Conservation (phyloP, 1,284 basidiomycete genomes). For the Ganoderma resinaceum region DNA sequence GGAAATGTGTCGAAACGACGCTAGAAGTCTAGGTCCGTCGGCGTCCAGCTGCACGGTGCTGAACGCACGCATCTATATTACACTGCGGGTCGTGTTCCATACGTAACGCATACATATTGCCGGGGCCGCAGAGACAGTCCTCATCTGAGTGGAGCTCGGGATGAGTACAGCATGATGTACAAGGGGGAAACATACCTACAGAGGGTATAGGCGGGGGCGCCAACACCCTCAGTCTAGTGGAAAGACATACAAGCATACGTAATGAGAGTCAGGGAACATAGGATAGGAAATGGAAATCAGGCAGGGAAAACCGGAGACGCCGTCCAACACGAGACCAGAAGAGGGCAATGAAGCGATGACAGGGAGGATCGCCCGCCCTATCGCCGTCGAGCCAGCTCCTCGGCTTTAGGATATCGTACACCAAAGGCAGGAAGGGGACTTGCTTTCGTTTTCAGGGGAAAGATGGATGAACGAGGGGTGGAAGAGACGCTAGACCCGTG, state of each 20-base stretch:
- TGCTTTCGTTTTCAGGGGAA: not conserved
- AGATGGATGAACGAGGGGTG: not conserved
- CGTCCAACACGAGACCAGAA: constrained; percentile 7
- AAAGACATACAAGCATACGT: constrained; percentile 18
- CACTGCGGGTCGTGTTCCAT: constrained; percentile 21
- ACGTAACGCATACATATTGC: constrained; percentile 29
- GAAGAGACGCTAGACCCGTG: constrained; percentile 9
- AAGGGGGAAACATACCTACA: constrained; percentile 17
- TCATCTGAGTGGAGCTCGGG: constrained; percentile 2
- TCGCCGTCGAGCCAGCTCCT: constrained; percentile 1
- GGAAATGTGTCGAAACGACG: not conserved
- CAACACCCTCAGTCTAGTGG: not conserved
- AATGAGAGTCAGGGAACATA: constrained; percentile 20
- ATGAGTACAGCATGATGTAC: constrained; percentile 19
- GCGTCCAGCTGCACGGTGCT: constrained; percentile 23
- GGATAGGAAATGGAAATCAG: constrained; percentile 12
- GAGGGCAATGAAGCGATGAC: constrained; percentile 3
- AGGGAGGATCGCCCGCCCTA: not conserved
- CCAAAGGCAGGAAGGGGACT: not conserved
- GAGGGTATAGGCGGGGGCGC: not conserved
- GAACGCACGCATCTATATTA: constrained; percentile 16
- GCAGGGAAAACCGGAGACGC: constrained; percentile 14
- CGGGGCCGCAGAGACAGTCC: constrained; percentile 16
- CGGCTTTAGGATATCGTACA: constrained; percentile 11
- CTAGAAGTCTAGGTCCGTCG: constrained; percentile 19